Percentiles rank a stretch among this genome's conserved stretches.
These are phyloP conservation scores for Hyaloperonospora brassicae DNA, from an alignment of 352 stramenopile species.

Conservation along the genomic window DNA sequence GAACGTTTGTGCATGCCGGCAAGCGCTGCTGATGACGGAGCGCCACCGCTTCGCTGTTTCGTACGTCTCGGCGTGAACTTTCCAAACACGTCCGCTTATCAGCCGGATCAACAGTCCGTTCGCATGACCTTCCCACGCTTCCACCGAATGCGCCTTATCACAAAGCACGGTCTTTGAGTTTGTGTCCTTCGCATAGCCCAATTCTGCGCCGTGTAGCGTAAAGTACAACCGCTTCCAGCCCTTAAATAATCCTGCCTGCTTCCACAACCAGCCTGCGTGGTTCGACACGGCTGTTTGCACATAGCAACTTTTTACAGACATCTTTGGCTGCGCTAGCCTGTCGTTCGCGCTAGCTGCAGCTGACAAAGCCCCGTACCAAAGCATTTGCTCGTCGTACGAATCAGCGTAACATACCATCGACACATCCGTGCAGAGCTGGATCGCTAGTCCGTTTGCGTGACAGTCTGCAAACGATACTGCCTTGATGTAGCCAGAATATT, in stretches of 20 bases:
- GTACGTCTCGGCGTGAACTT: conserved; percentile 64
- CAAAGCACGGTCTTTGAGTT: conserved; percentile 51
- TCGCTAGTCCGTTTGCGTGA: conserved; percentile 59
- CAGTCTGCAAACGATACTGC: conserved; percentile 62
- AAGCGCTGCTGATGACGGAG: conserved; percentile 47
- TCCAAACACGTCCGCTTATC: conserved; percentile 60
- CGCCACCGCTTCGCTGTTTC: conserved; percentile 72
- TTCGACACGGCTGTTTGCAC: conserved; percentile 66
- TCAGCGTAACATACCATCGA: conserved; percentile 72
- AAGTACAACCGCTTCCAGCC: conserved; percentile 77
- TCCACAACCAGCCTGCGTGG: conserved; percentile 73
- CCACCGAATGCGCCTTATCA: conserved; percentile 49
- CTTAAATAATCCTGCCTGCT: conserved; percentile 73
- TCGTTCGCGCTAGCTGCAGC: conserved; percentile 45
- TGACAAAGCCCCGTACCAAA: conserved; percentile 74
- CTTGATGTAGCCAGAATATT: conserved; percentile 57
- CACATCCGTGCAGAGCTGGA: conserved; percentile 53
- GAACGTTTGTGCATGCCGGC: conserved; percentile 40
- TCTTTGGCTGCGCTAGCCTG: conserved; percentile 28
- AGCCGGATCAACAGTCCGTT: conserved; percentile 64
- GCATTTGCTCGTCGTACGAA: conserved; percentile 74
- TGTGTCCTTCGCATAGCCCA: conserved; percentile 69
- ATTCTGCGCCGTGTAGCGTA: conserved; percentile 63
- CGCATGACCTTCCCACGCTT: conserved; percentile 62
- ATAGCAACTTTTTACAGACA: conserved; percentile 64